Conservation (phyloP, 371 early-diverging fungal species). For the Batkoa obscura region DNA sequence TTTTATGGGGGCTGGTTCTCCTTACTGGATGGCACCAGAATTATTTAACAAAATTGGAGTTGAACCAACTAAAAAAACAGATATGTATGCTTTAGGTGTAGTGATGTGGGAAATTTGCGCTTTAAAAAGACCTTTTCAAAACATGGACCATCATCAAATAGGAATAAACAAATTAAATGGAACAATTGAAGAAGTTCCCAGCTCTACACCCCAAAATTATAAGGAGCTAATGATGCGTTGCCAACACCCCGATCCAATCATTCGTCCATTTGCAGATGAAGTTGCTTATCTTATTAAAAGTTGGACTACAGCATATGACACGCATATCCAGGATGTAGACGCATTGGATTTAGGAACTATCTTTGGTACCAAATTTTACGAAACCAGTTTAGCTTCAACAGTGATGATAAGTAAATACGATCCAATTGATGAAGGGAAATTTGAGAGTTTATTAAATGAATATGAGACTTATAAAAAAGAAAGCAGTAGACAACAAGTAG, state of each 20-base stretch:
- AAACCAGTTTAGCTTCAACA: neutral
- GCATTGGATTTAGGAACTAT: neutral
- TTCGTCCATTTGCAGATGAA: slow-evolving; percentile 10
- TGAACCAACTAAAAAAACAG: neutral
- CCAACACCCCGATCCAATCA: neutral
- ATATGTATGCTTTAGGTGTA: slow-evolving; percentile 1
- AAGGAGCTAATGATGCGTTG: slow-evolving; percentile 1
- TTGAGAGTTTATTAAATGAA: neutral
- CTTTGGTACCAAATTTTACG: neutral
- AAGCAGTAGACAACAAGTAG: slow-evolving; percentile 8
- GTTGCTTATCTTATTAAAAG: slow-evolving; percentile 1
- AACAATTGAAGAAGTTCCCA: neutral
- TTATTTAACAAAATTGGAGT: neutral
- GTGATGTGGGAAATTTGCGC: slow-evolving; percentile 1
- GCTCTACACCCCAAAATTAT: neutral
- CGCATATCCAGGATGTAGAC: neutral
- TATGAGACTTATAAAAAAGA: slow-evolving; percentile 29
- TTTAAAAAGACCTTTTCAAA: neutral
- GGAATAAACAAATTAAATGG: neutral
- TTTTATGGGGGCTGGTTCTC: neutral
- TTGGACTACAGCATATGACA: slow-evolving; percentile 9
- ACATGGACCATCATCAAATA: neutral
- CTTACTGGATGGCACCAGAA: slow-evolving; percentile 5
- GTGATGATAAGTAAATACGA: slow-evolving; percentile 20
- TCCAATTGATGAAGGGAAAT: slow-evolving; percentile 4